Conservation (phyloP, 2,329 filamentous ascomycete species). For the Tolypocladium pustulatum region DNA sequence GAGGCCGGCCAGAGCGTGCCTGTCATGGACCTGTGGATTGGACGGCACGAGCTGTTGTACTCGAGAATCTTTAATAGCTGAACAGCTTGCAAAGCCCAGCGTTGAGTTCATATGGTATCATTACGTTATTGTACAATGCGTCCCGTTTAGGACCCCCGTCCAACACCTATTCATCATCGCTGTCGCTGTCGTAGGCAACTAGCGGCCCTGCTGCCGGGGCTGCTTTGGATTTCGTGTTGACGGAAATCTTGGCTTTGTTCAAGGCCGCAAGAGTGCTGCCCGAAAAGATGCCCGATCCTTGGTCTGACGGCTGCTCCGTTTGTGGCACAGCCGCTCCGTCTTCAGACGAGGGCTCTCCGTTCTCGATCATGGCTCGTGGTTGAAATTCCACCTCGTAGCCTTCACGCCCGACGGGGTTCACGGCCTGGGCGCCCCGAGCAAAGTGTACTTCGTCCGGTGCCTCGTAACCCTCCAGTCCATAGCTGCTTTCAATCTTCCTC, state of each 20-base stretch:
- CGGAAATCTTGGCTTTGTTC: conserved; percentile 43
- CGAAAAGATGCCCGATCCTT: conserved; percentile 61
- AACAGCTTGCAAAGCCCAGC: conserved; percentile 7
- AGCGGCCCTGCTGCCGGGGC: conserved; percentile 54
- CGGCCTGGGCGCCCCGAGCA: conserved; percentile 61
- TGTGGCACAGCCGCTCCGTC: conserved; percentile 13
- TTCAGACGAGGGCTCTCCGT: conserved; percentile 35
- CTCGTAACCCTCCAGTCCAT: conserved; percentile 84
- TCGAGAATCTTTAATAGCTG: conserved; percentile 81
- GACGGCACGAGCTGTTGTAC: conserved; percentile 72
- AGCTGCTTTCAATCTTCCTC: conserved; percentile 79
- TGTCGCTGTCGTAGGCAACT: conserved; percentile 84
- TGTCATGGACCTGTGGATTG: conserved; percentile 73
- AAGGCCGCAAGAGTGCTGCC: conserved; percentile 73
- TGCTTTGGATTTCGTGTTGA: conserved; percentile 43
- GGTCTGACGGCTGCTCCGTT: conserved; percentile 25
- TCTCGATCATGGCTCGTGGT: conserved; percentile 46
- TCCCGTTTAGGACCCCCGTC: conserved; percentile 2
- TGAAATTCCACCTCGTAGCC: conserved; percentile 56
- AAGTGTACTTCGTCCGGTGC: conserved; percentile 93
- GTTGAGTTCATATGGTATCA: conserved; percentile 15
- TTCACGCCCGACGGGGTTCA: conserved; percentile 46
- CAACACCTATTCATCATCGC: conserved; percentile 49
- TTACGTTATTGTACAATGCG: conserved; percentile 14
- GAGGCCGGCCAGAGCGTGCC: conserved; percentile 67